Evolutionary conservation across 345 rosid genomes (phyloP).

Genomic region (Syzygium aromaticum): DNA sequence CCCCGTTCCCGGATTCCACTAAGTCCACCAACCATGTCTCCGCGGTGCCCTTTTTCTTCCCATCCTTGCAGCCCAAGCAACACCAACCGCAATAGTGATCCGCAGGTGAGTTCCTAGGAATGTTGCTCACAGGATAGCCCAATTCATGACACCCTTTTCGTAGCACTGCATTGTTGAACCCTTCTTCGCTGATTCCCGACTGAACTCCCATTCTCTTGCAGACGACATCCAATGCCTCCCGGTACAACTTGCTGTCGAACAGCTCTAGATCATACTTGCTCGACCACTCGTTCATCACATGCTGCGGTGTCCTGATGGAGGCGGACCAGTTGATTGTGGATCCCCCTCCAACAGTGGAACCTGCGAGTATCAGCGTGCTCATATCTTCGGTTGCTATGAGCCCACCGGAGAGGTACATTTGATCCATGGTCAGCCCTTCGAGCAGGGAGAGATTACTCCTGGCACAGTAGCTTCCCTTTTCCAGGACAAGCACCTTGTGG

Average conservation of each 20-base stretch:
- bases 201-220: slow-evolving; percentile 79
- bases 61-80: slow-evolving; percentile 77
- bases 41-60: slow-evolving; percentile 54
- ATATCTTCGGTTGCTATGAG: slow-evolving; percentile 46
- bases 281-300: slow-evolving; percentile 66
- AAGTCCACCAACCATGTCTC: slow-evolving; percentile 90
- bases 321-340: slow-evolving; percentile 88
- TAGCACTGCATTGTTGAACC: slow-evolving; percentile 57
- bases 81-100: slow-evolving; percentile 90
- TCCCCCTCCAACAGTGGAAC: slow-evolving; percentile 86
- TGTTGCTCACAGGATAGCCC: slow-evolving; percentile 42
- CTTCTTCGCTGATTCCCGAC: slow-evolving; percentile 45
- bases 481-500: slow-evolving; percentile 64
- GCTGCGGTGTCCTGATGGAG: slow-evolving; percentile 61
- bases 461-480: slow-evolving; percentile 66
- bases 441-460: slow-evolving; percentile 56
- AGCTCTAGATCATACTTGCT: slow-evolving; percentile 29
- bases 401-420: slow-evolving; percentile 63
- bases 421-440: slow-evolving; percentile 69
- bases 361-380: slow-evolving; percentile 50
- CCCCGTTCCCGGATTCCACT: slow-evolving; percentile 61
- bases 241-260: slow-evolving; percentile 46
- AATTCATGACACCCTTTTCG: slow-evolving; percentile 70
- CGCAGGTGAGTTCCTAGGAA: slow-evolving; percentile 55
- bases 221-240: slow-evolving; percentile 56